Percentiles rank a stretch among this genome's conserved stretches.
Conservation (phyloP, 2,329 filamentous ascomycete genomes). For the Byssothecium circinans region DNA sequence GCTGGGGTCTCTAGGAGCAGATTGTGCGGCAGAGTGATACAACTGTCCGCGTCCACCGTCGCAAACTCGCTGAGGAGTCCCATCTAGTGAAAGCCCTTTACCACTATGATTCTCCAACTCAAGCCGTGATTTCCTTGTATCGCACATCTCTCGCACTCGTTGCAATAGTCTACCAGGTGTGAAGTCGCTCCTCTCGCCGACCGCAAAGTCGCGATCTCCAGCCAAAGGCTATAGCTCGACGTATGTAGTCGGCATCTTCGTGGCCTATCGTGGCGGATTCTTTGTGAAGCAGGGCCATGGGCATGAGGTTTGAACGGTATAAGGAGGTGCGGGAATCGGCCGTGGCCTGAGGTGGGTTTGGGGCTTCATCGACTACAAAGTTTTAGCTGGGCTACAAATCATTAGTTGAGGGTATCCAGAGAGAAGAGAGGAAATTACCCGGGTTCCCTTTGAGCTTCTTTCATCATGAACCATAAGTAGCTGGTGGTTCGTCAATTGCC, state of each 20-base stretch:
- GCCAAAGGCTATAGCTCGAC: conserved; percentile 36
- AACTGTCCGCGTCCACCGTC: conserved; percentile 47
- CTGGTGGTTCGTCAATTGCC: background rate
- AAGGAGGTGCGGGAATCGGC: conserved; percentile 21
- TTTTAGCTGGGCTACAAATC: conserved; percentile 10
- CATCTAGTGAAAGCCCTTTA: conserved; percentile 36
- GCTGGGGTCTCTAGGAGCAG: conserved; percentile 37
- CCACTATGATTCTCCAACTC: conserved; percentile 22
- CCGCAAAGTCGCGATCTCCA: conserved; percentile 42
- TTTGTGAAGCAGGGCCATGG: conserved; percentile 14
- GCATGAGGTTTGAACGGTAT: conserved; percentile 26
- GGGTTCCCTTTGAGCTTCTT: conserved; percentile 17
- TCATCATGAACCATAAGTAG: conserved; percentile 5
- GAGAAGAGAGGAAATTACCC: conserved; percentile 2
- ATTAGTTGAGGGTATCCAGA: background rate
- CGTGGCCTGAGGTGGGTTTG: conserved; percentile 9
- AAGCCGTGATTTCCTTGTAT: conserved; percentile 45
- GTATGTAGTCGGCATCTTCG: conserved; percentile 49
- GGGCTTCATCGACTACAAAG: conserved; percentile 20
- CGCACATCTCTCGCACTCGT: conserved; percentile 50
- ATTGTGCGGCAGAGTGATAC: conserved; percentile 42
- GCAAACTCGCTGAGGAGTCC: conserved; percentile 53
- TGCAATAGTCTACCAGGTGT: conserved; percentile 48
- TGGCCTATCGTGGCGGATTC: conserved; percentile 43
- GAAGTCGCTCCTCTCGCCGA: conserved; percentile 49